These are phyloP conservation scores for Histomonas meleagridis DNA, from an alignment of 208 protist species.

Conservation along the genomic window DNA sequence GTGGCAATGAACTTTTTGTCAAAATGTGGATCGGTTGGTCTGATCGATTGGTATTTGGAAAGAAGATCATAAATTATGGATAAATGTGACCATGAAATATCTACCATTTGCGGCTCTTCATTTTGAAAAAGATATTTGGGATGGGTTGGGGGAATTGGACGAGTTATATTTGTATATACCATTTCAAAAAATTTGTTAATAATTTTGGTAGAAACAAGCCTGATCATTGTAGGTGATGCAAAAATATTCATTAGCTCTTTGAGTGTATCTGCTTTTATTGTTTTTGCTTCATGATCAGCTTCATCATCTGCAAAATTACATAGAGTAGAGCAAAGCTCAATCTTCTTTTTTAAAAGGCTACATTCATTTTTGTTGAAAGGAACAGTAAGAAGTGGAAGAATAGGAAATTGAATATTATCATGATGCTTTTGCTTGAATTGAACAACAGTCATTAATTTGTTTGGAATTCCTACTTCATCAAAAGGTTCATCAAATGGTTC, in stretches of 20 bases:
- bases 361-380: background rate
- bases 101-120: background rate
- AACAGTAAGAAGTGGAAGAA: background rate
- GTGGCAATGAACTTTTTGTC: background rate
- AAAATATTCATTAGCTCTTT: background rate
- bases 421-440: background rate
- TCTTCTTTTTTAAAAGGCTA: background rate
- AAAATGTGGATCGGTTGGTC: background rate
- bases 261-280: background rate
- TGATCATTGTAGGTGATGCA: background rate
- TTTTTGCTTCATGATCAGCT: background rate
- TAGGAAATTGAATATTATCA: background rate
- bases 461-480: background rate
- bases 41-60: background rate
- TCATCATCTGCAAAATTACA: slow-evolving; percentile 2
- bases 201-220: background rate
- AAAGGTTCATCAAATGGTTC: background rate
- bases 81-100: background rate
- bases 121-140: background rate
- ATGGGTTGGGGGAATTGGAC: background rate
- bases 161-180: background rate
- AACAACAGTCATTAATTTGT: background rate
- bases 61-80: background rate
- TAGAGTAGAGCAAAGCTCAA: background rate
- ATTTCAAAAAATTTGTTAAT: background rate